Evolutionary conservation across 2,329 filamentous ascomycete species (phyloP), one percentile per base, ranked within the genome.

Genomic region (Dissoconium aciculare): DNA sequence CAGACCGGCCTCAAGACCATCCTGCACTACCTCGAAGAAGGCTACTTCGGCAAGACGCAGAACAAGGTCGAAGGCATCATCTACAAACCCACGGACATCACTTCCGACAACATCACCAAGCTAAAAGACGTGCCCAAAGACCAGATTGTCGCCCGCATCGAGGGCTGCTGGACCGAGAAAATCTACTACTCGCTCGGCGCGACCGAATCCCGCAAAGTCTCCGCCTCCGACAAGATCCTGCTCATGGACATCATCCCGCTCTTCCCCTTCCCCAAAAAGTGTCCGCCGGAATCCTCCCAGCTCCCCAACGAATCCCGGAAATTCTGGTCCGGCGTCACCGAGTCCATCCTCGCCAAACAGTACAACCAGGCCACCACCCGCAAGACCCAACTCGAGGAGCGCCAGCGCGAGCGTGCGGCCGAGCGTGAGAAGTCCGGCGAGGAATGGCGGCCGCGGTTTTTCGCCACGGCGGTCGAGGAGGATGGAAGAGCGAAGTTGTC

Each of bases 301-400:
- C 71, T 92, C 2, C 71, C 78, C 33, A 89, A 98, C 54, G 89
- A 98, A 58, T 91, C 81, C 2, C 70, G 89, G 41, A 74, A 71
- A 34, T 78, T 93, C 52, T 98, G 89, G 89, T 68, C 73, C 17
- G 71, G 71, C 14, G 87, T 98, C 26, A 95, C 89, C 11, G 67
- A 80, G 31, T 83, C 85, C 19, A 95, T 98, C 49, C 56, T 71
- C 13, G 62, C 73, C 38, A 91, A 85, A 57, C 82, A 92, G 52
- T 98, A 74, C 56, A 69, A 69, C 25, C 74, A 78, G 41, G 89
- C 89, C 5, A 98, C 89, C 13, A 72, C 69, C 12, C 62, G 89
- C 39, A 98, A 98, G 62, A 73, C 83, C 37, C 83, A 92, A 47
- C 71, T 98, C 8, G 89, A 98, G 56, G 89, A 98, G 55, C 66